Conservation (phyloP, 345 rosid genomes). For the Triadica sebifera region DNA sequence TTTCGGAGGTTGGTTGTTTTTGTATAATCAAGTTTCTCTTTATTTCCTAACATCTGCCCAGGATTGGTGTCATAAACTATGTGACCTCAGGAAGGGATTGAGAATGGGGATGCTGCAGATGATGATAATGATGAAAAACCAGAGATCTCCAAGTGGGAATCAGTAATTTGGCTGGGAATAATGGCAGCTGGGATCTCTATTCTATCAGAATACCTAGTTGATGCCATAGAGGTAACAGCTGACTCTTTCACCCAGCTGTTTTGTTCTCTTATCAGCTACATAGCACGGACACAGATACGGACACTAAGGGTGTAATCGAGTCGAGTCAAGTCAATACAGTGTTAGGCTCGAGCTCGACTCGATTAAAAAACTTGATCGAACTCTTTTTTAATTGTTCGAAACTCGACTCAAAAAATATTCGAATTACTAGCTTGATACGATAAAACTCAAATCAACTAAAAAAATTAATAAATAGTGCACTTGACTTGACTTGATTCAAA, state of each 20-base stretch:
- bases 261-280: too few relatives aligned
- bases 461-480: too few relatives aligned
- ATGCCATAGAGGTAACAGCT: slow-evolving; percentile 69
- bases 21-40: slow-evolving; percentile 8
- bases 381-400: too few relatives aligned
- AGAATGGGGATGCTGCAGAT: slow-evolving; percentile 35
- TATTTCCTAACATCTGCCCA: slow-evolving; percentile 10
- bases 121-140: slow-evolving; percentile 56
- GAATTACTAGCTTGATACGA: too few relatives aligned
- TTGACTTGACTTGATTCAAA: too few relatives aligned
- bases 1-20: slow-evolving; percentile 51
- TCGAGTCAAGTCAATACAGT: too few relatives aligned
- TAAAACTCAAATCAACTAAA: too few relatives aligned
- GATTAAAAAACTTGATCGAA: too few relatives aligned
- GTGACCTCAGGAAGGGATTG: slow-evolving; percentile 55
- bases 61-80: slow-evolving; percentile 26
- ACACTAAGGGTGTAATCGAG: too few relatives aligned
- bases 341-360: too few relatives aligned
- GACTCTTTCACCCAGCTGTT: not conserved
- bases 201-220: slow-evolving; percentile 85
- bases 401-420: too few relatives aligned
- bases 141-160: slow-evolving; percentile 81
- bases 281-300: too few relatives aligned
- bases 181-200: slow-evolving; percentile 90
- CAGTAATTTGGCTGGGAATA: slow-evolving; percentile 76